Evolutionary conservation across 257 asterid species (phyloP), one percentile per base, ranked within the genome.

Genomic region (Solanum etuberosum): DNA sequence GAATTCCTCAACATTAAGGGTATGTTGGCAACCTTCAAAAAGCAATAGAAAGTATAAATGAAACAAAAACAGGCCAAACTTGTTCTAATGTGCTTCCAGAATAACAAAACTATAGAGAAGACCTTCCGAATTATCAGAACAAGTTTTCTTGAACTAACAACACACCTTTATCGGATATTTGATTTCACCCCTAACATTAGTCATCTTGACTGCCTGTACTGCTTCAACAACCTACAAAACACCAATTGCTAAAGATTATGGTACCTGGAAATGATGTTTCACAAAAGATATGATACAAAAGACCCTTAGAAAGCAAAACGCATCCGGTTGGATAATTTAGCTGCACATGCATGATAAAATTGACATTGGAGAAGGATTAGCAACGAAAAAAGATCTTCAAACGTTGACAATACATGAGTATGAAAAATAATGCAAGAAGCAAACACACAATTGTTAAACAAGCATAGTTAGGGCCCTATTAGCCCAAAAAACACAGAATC

Each of bases 161-260:
- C 93, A 43, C 88, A 95, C 99, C 99, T 96, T 96, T 86, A 96
- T 96, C 14, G 96, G 99, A 88, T 96, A 96, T 88, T 90, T 91
- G 86, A 95, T 90, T 92, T 96, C 99, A 12, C 99, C 98, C 83
- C 99, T 91, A 9, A 87, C 98, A 91, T 96, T 96, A 48, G 98
- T 96, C 93, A 92, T 96, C 94, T 95, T 96, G 27, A 96, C 94
- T 73, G 97, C 89, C 86, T 87, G 95, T 83, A 96, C 99, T 86
- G 98, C 99, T 89, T 96, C 99, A 84, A 92, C 99, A 90, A 91
- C 98, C 98, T 95, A 86, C 86, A 90, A 86, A 16, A 15, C 59
- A 80, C 40, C 65, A 46, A 27, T 31, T 25, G 67, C 42, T 43
- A 80, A 80, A 6, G 85, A 77, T 25, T 42, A 42, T 15, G 61